These are phyloP conservation scores for Xylariaceae sp. DNA, from an alignment of 2,329 filamentous ascomycete genomes.

Conservation along the genomic window DNA sequence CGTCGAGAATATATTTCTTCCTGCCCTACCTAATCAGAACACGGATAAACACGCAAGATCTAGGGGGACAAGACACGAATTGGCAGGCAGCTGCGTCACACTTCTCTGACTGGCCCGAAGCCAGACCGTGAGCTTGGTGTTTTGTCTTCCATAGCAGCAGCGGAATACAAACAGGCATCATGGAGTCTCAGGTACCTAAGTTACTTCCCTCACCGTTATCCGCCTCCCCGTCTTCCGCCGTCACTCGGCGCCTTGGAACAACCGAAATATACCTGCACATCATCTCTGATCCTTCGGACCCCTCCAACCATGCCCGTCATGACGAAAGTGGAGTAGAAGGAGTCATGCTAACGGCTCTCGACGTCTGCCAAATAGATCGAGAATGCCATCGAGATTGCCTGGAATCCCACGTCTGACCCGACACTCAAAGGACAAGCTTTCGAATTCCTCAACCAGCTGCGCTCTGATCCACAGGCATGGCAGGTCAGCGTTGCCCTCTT, in stretches of 20 bases:
- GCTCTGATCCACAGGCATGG: conserved; percentile 79
- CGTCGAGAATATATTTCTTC: too few relatives aligned
- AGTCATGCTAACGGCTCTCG: conserved; percentile 15
- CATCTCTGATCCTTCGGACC: too few relatives aligned
- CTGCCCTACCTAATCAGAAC: too few relatives aligned
- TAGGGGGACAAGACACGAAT: neutral
- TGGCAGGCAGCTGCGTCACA: conserved; percentile 2
- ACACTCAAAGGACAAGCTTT: conserved; percentile 75
- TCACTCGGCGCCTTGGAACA: too few relatives aligned
- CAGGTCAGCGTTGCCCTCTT: conserved; percentile 85
- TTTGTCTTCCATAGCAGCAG: conserved; percentile 24
- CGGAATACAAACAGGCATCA: conserved; percentile 29
- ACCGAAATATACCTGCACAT: too few relatives aligned
- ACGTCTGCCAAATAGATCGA: conserved; percentile 59
- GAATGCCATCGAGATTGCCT: conserved; percentile 92
- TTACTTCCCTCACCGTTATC: neutral
- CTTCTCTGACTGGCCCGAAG: conserved; percentile 8
- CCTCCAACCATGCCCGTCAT: too few relatives aligned
- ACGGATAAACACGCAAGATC: too few relatives aligned
- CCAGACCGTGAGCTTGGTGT: conserved; percentile 23
- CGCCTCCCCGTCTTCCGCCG: too few relatives aligned
- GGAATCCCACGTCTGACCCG: conserved; percentile 71
- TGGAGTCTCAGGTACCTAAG: conserved; percentile 47
- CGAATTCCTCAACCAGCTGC: conserved; percentile 72
- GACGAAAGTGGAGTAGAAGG: too few relatives aligned